phyloP scores from a whole-genome alignment of 768 basidiomycete genomes.

The Leccinum incarnatum region DNA sequence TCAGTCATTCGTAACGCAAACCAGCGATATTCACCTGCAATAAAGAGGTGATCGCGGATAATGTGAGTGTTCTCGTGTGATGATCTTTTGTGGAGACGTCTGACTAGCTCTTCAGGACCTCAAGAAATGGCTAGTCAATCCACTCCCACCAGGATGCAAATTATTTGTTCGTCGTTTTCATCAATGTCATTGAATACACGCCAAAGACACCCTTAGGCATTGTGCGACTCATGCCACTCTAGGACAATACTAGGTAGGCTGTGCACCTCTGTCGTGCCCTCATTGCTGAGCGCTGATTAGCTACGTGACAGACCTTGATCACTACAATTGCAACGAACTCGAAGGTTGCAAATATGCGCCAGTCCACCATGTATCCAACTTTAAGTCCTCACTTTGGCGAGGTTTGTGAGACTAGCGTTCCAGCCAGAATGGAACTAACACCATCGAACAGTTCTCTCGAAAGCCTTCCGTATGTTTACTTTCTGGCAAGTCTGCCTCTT shows the following conservation, averaged over 20 bases:
- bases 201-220: slow-evolving; percentile 16
- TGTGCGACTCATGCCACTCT: slow-evolving; percentile 32
- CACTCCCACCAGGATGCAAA: slow-evolving; percentile 27
- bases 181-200: neutral
- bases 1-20: neutral
- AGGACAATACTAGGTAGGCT: slow-evolving; percentile 27
- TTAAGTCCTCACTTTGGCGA: neutral
- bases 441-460: neutral
- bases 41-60: slow-evolving; percentile 20
- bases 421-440: neutral
- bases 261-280: neutral
- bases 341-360: neutral
- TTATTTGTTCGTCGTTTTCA: slow-evolving; percentile 24
- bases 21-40: slow-evolving; percentile 14
- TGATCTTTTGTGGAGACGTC: slow-evolving; percentile 36
- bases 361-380: neutral
- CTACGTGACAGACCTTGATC: slow-evolving; percentile 24
- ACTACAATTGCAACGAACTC: slow-evolving; percentile 26
- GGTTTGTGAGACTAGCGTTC: slow-evolving; percentile 9
- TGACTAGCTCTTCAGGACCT: slow-evolving; percentile 16
- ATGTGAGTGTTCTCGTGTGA: slow-evolving; percentile 17
- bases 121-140: slow-evolving; percentile 22
- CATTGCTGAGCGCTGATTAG: neutral
- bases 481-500: neutral
- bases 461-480: slow-evolving; percentile 8